phyloP scores from a whole-genome alignment of 2,329 filamentous ascomycete species.

The Arachnopeziza araneosa region DNA sequence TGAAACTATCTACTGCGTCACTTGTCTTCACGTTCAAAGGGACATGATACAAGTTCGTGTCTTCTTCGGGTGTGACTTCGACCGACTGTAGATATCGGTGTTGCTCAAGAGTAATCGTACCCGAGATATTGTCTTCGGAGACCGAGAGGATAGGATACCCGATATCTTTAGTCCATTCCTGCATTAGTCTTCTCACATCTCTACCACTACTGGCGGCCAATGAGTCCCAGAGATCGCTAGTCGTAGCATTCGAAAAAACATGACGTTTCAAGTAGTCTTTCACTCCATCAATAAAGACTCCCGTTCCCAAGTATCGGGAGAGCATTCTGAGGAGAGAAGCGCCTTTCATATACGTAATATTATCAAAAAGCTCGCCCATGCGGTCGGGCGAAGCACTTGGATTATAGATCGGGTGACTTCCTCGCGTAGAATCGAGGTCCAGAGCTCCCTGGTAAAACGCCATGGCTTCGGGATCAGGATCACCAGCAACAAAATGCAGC shows the following conservation, averaged over 20 bases:
- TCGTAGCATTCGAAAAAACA: slow-evolving; percentile 55
- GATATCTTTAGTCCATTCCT: slow-evolving; percentile 67
- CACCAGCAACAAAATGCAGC: slow-evolving; percentile 11
- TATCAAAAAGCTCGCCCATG: slow-evolving; percentile 52
- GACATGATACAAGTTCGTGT: no score
- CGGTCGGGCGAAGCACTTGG: slow-evolving; percentile 37
- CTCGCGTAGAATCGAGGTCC: slow-evolving; percentile 6
- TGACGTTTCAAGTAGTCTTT: slow-evolving; percentile 63
- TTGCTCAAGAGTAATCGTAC: no score
- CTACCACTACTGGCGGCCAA: slow-evolving; percentile 61
- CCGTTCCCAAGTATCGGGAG: slow-evolving; percentile 63
- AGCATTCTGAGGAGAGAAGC: slow-evolving; percentile 65
- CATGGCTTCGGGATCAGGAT: no score
- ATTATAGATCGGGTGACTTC: slow-evolving; percentile 2
- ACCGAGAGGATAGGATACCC: slow-evolving; percentile 65
- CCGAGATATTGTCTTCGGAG: slow-evolving; percentile 35
- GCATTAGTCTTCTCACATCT: slow-evolving; percentile 62
- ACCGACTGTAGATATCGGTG: no score
- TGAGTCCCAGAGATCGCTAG: slow-evolving; percentile 62
- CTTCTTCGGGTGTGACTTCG: no score
- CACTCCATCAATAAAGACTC: slow-evolving; percentile 64
- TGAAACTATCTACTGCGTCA: no score
- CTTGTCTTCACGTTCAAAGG: no score
- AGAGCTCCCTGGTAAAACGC: slow-evolving; percentile 16
- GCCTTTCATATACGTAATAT: slow-evolving; percentile 68